phyloP scores from a whole-genome alignment of 1,284 basidiomycete genomes.

The Ustilago vetiveriae region DNA sequence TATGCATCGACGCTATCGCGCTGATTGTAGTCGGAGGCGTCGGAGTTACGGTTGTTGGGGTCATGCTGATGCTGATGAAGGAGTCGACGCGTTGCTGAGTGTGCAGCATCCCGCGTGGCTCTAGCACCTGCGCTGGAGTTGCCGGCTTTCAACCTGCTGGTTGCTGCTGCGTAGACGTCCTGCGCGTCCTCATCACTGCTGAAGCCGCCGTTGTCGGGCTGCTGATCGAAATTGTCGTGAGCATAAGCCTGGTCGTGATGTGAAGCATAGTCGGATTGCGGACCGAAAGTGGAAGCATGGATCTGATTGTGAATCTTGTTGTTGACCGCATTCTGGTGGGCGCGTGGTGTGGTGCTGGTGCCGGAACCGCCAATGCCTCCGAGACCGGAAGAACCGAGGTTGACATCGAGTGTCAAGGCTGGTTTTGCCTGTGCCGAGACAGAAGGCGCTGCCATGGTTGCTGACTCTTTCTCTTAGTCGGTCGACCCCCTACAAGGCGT shows the following conservation, averaged over 20 bases:
- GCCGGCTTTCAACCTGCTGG: slow-evolving; percentile 45
- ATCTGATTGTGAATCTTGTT: slow-evolving; percentile 44
- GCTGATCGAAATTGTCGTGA: slow-evolving; percentile 23
- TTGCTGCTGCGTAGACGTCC: slow-evolving; percentile 46
- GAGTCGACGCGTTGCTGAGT: slow-evolving; percentile 12
- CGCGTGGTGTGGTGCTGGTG: slow-evolving; percentile 42
- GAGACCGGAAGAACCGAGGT: slow-evolving; percentile 30
- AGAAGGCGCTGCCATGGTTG: slow-evolving; percentile 31
- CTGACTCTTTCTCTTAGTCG: neutral
- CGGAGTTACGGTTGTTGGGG: slow-evolving; percentile 16
- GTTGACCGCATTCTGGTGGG: slow-evolving; percentile 41
- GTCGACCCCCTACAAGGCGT: neutral
- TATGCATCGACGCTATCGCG: slow-evolving; percentile 19
- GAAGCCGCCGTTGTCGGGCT: slow-evolving; percentile 52
- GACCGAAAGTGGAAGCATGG: slow-evolving; percentile 45
- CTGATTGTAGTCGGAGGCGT: slow-evolving; percentile 20
- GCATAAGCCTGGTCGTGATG: slow-evolving; percentile 23
- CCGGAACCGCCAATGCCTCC: slow-evolving; percentile 42
- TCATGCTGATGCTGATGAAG: slow-evolving; percentile 15
- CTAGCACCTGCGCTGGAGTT: slow-evolving; percentile 41
- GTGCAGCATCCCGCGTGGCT: slow-evolving; percentile 41
- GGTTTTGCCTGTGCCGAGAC: slow-evolving; percentile 45
- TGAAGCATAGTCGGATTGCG: slow-evolving; percentile 12
- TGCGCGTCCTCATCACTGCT: slow-evolving; percentile 55
- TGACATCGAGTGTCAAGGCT: slow-evolving; percentile 58